phyloP scores from a whole-genome alignment of 2,329 filamentous ascomycete genomes.

The Pleomassaria siparia region DNA sequence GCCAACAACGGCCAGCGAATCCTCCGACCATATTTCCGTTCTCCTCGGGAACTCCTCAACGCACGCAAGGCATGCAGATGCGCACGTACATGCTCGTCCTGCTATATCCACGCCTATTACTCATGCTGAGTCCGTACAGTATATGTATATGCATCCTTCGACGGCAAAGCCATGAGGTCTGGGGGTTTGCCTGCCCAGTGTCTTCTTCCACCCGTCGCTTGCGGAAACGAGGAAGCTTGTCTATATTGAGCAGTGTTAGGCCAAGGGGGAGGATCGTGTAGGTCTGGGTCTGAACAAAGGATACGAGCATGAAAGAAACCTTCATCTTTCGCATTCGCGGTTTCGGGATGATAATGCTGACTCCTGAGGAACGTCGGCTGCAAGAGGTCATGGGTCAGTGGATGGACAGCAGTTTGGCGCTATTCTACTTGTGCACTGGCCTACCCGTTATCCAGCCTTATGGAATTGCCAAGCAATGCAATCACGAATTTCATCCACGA shows the following conservation, averaged over 20 bases:
- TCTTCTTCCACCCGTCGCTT: no score
- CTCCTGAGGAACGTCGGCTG: not conserved
- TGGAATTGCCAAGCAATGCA: not conserved
- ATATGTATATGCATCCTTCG: not conserved
- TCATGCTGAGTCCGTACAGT: no score
- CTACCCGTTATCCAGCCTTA: not conserved
- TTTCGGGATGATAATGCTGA: not conserved
- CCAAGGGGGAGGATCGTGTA: not conserved
- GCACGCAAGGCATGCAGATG: not conserved
- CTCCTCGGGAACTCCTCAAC: not conserved
- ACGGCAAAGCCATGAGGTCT: not conserved
- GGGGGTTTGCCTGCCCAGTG: not conserved
- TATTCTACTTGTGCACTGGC: not conserved
- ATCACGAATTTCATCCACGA: conserved; percentile 2
- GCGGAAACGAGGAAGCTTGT: not conserved
- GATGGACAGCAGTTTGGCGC: not conserved
- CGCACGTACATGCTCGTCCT: no score
- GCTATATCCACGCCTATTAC: no score
- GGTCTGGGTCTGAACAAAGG: no score
- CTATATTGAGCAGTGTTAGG: not conserved
- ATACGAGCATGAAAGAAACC: not conserved
- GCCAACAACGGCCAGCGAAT: not conserved
- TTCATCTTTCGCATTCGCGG: not conserved
- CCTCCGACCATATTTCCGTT: not conserved
- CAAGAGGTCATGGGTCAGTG: not conserved